These are phyloP conservation scores for Phaffomyces antillensis DNA, from an alignment of 805 yeast species.

Conservation along the genomic window DNA sequence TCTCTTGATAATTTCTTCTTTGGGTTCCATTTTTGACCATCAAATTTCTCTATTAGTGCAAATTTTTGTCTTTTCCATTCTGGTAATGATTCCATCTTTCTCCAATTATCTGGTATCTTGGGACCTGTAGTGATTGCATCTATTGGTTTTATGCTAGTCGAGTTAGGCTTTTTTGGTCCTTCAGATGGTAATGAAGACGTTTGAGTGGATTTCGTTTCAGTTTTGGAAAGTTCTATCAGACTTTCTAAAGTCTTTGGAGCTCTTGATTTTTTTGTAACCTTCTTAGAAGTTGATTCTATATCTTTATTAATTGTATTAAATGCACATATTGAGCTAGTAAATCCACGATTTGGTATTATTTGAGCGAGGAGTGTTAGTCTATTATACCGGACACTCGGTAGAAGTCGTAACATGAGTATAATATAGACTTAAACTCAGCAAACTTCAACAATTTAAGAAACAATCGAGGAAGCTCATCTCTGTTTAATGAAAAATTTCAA, in stretches of 20 bases:
- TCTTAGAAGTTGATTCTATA: slow-evolving; percentile 1
- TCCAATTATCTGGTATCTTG: slow-evolving; percentile 43
- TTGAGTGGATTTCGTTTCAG: neutral
- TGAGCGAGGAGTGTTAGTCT: too few species aligned
- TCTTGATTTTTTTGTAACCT: neutral
- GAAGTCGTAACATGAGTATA: too few species aligned
- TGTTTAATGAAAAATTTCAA: too few species aligned
- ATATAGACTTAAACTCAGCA: too few species aligned
- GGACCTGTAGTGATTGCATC: slow-evolving; percentile 11
- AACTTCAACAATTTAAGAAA: too few species aligned
- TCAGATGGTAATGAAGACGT: too few species aligned
- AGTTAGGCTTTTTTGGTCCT: too few species aligned
- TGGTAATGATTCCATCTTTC: slow-evolving; percentile 35
- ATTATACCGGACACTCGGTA: too few species aligned
- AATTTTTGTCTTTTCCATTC: slow-evolving; percentile 68
- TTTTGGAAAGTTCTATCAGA: neutral
- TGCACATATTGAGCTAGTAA: neutral
- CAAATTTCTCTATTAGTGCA: slow-evolving; percentile 54
- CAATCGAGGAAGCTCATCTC: too few species aligned
- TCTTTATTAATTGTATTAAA: neutral
- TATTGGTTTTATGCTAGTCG: slow-evolving; percentile 6
- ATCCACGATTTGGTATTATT: neutral
- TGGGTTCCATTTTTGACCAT: slow-evolving; percentile 60
- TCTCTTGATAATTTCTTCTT: slow-evolving; percentile 57
- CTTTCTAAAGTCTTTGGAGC: slow-evolving; percentile 7